Evolutionary conservation across 176 grass and related monocot genomes (phyloP), one percentile per base, ranked within the genome.

Genomic region (Olyra latifolia): DNA sequence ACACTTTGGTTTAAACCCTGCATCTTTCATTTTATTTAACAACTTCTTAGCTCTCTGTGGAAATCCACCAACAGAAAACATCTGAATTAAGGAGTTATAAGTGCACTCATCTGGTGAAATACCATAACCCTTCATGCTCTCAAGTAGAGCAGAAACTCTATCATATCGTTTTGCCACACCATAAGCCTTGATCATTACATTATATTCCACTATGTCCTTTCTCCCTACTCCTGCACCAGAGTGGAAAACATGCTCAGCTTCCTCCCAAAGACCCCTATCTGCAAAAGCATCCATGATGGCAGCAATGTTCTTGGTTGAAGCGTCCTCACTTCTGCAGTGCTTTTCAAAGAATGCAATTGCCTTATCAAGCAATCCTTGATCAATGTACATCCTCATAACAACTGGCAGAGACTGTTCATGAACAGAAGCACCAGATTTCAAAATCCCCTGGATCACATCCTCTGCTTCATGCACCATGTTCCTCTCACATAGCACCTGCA

Each of bases 31-130:
- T 86, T 85, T 87, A 43, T 7, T 20, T 48, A 94, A 68, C 25
- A 88, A 24, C 29, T 91, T 87, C 66, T 82, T 84, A 64, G 92
- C 88, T 70, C 59, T 86, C 20, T 78, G 86, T 12, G 76, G 86
- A 71, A 81, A 94, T 70, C 89, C 71, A 75, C 86, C 86, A 71
- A 40, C 45, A 57, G 88, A 81, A 73, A 94, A 90, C 92, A 94
- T 94, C 48, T 94, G 92, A 94, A 91, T 88, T 62, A 82, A 79
- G 35, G 92, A 94, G 75, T 91, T 94, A 77, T 83, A 94, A 39
- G 92, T 82, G 72, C 88, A 94, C n/a, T 78, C 86, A 58, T 94
- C 92, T 27, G 83, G 80, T 82, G 66, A 86, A 75, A 80, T 47
- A 22, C 86, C 83, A 69, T 61, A 88, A 15, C 64, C 81, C 53